phyloP scores from a whole-genome alignment of 2,329 filamentous ascomycete genomes.

The Apiospora malaysiana region DNA sequence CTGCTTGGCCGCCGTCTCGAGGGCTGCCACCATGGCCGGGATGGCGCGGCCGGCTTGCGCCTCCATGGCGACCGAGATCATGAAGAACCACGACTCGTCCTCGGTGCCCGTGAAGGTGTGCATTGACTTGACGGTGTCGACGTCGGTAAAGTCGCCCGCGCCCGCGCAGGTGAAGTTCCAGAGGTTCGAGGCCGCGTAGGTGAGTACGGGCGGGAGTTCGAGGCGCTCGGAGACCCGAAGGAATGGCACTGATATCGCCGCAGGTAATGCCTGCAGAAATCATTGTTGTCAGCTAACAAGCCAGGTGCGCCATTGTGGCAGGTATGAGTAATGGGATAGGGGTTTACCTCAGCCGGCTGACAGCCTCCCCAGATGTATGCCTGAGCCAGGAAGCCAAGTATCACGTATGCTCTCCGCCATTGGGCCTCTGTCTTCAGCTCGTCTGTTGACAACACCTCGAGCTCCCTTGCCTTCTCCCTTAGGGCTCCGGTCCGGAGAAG shows the following conservation, averaged over 20 bases:
- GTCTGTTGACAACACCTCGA: constrained; percentile 74
- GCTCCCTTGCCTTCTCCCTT: constrained; percentile 63
- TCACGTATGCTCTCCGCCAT: constrained; percentile 81
- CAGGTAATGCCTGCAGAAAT: constrained; percentile 64
- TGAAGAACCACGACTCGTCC: constrained; percentile 94
- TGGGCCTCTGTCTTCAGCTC: constrained; percentile 69
- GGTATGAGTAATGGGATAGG: not conserved
- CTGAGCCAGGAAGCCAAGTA: constrained; percentile 81
- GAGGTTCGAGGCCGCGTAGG: constrained; percentile 83
- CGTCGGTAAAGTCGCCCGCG: constrained; percentile 59
- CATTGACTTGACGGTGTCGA: constrained; percentile 73
- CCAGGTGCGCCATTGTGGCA: no score
- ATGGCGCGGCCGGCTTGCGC: constrained; percentile 77
- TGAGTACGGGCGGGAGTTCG: constrained; percentile 86
- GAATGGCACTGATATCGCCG: constrained; percentile 78
- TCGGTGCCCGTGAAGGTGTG: constrained; percentile 87
- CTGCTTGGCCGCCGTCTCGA: constrained; percentile 60
- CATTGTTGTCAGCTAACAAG: not conserved
- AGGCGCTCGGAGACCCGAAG: constrained; percentile 73
- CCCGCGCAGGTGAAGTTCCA: constrained; percentile 81
- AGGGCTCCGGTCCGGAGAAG: constrained; percentile 70
- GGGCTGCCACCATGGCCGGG: constrained; percentile 77
- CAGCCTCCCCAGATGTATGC: constrained; percentile 89
- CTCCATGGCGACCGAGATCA: constrained; percentile 90
- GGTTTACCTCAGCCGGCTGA: constrained; percentile 69